Evolutionary conservation across 192 early-diverging fungal species (phyloP), one percentile per base, ranked within the genome.

Genomic region (Funneliformis geosporum): DNA sequence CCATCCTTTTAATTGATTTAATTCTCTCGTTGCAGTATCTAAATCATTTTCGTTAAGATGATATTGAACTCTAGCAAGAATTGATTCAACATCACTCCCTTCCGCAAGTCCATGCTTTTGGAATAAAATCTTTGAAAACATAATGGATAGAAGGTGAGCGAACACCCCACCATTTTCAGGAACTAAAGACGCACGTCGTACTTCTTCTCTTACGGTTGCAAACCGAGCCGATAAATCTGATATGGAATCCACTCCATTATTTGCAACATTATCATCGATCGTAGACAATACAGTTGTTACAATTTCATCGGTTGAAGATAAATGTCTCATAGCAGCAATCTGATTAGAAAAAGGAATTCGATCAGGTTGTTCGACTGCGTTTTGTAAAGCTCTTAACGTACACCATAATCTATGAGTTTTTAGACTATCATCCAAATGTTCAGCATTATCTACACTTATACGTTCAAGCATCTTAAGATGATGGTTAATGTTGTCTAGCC

Each of bases 1-100:
- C 97, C 97, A 99, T 10, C 97, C 96, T 60, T 84, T 90, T 65
- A 99, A 85, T 84, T 96, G 96, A 85, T 98, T 98, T 77, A 98
- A 83, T 82, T 99, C 96, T 80, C 97, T 89, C 16, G 94, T 85
- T 12, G 96, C 96, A 74, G 85, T 84, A 62, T 98, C 96, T 73
- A 99, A 82, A 83, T 99, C 94, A 27, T 90, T 89, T 71, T 89
- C 88, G 71, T 86, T 78, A 73, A 99, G 85, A 83, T 93, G 92
- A 83, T 91, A 90, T 75, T 92, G 85, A 10, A 92, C 82, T 38
- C 97, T 90, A 8, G 96, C 90, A 61, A 97, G 84, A 39, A 96
- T 85, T 11, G 96, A 86, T 72, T 99, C 96, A 23, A 93, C 90
- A 83, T 96, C 96, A 70, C 91, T 88, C 40, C 96, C 97, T 72